Conservation (phyloP, 768 basidiomycete genomes). For the Hypholoma fasciculare region DNA sequence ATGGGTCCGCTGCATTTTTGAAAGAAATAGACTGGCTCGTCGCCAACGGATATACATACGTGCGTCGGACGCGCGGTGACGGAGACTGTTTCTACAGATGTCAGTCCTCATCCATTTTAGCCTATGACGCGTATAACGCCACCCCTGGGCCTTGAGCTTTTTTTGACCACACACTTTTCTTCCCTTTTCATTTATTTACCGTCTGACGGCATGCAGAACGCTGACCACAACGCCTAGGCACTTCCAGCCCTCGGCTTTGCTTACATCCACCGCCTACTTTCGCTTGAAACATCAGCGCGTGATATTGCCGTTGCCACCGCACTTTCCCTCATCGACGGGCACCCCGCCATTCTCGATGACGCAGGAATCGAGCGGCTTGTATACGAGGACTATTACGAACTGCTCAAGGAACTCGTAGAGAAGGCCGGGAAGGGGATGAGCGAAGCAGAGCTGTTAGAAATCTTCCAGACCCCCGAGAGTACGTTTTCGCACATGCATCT, state of each 20-base stretch:
- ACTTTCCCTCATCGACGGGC: conserved; percentile 50
- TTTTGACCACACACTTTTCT: neutral
- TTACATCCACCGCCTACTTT: conserved; percentile 72
- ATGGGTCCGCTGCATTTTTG: conserved; percentile 57
- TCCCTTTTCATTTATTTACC: too few species aligned
- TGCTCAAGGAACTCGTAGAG: conserved; percentile 53
- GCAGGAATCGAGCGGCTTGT: conserved; percentile 68
- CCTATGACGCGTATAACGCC: too few species aligned
- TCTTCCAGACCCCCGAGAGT: conserved; percentile 59
- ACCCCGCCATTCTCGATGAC: conserved; percentile 48
- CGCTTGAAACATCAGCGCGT: conserved; percentile 44
- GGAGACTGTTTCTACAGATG: conserved; percentile 94
- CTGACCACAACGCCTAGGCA: conserved; percentile 2
- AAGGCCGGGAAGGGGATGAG: conserved; percentile 39
- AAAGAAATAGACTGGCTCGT: conserved; percentile 76
- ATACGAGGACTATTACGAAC: conserved; percentile 75
- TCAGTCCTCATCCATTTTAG: conserved; percentile 28
- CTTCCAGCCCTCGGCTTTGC: conserved; percentile 76
- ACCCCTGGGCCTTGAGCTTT: neutral
- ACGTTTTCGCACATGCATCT: conserved; percentile 8
- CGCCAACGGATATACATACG: conserved; percentile 57
- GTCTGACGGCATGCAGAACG: too few species aligned
- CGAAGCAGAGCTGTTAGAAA: conserved; percentile 38
- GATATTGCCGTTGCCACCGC: conserved; percentile 48
- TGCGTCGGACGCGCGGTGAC: conserved; percentile 80